Evolutionary conservation across 345 rosid species (phyloP), one percentile per base, ranked within the genome.

Genomic region (Syzygium oleosum): DNA sequence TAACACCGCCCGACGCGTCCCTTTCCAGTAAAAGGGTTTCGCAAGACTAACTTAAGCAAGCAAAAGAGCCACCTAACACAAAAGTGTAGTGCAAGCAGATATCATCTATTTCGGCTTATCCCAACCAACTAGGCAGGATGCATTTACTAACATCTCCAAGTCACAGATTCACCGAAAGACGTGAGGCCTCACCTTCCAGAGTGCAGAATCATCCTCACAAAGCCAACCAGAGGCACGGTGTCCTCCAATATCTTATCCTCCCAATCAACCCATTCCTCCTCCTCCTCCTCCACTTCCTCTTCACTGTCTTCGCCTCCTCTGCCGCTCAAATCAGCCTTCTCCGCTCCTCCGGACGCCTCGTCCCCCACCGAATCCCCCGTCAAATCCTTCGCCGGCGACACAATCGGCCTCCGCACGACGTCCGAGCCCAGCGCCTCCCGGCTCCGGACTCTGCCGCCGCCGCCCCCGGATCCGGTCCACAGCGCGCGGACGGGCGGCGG

Each of bases 201-300:
- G 90, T 96, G 99, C 89, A 98, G 92, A 93, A 98, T 91, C 99
- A 94, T 96, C 87, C 99, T 92, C 31, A 93, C 98, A 87, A 96
- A 95, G 31, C 98, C 97, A 87, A 96, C 98, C 84, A 98, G 96
- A 84, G 99, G 99, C 86, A 94, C 98, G 0, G 99, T 98, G 86
- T 94, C 99, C 91, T 95, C 95, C 87, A 98, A 92, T 89, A 98
- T 96, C 91, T 91, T 92, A 83, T 96, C 98, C 92, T 98, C 99
- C 96, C 96, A 95, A 88, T 94, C 98, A 56, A 90, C 85, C 96
- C 91, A 91, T 23, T 89, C 92, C 14, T 88, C 92, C 29, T 88
- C 94, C 27, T 89, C 90, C 49, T 84, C 88, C 27, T 84, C 88
- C 38, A 25, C 91, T 7, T 88, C 94, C 9, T 91, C 91, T 5